phyloP scores from a whole-genome alignment of 2,329 filamentous ascomycete species.

The Sclerotinia spermophila region DNA sequence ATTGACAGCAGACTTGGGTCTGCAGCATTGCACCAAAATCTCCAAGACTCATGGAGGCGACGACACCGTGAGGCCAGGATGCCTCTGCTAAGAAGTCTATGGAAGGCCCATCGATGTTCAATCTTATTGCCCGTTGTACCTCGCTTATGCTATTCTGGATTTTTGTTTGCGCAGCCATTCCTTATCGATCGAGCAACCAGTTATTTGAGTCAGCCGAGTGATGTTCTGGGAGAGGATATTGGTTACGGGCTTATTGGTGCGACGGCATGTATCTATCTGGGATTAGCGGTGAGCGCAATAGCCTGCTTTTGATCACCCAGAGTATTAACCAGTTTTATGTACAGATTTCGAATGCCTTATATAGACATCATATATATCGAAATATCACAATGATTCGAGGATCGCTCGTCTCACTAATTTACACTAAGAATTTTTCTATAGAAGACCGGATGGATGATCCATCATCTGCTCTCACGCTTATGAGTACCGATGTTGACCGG shows the following conservation, averaged over 20 bases:
- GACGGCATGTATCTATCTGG: slow-evolving; percentile 19
- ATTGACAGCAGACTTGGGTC: not conserved
- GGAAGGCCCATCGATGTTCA: not conserved
- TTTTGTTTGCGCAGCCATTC: not conserved
- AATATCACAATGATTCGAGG: slow-evolving; percentile 38
- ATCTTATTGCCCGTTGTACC: not conserved
- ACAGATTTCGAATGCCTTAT: not conserved
- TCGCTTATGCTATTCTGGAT: not conserved
- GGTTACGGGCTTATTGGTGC: not conserved
- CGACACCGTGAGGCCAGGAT: not conserved
- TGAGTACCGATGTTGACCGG: slow-evolving; percentile 31
- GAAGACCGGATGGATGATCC: slow-evolving; percentile 20
- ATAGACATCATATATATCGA: slow-evolving; percentile 27
- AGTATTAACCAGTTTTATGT: not conserved
- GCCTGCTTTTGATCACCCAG: not conserved
- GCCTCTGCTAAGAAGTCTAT: not conserved
- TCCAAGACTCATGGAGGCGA: not conserved
- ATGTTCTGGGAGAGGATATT: not conserved
- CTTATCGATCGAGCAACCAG: not conserved
- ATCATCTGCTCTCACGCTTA: slow-evolving; percentile 27
- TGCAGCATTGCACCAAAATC: not conserved
- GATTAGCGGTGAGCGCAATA: slow-evolving; percentile 6
- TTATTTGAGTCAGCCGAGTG: not conserved
- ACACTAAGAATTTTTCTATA: slow-evolving; percentile 43
- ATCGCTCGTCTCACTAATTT: slow-evolving; percentile 39